phyloP scores from a whole-genome alignment of 805 yeast species.

The Pachysolen tannophilus region DNA sequence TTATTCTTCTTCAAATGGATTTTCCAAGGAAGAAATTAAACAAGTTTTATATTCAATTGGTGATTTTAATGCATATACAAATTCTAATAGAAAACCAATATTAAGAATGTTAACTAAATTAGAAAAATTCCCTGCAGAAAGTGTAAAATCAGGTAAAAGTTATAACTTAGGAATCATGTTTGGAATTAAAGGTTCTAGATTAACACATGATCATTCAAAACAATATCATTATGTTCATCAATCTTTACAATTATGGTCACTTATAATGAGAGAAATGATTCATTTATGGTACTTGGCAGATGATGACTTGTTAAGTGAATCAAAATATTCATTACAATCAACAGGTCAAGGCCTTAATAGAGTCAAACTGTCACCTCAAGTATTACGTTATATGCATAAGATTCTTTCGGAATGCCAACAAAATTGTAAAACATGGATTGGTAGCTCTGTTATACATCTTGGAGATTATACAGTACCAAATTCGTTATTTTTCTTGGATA shows the following conservation, averaged over 20 bases:
- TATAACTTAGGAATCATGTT: slow-evolving; percentile 54
- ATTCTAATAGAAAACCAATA: slow-evolving; percentile 63
- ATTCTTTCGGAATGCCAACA: slow-evolving; percentile 60
- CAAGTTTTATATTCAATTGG: slow-evolving; percentile 72
- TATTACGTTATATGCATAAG: slow-evolving; percentile 63
- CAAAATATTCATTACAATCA: slow-evolving; percentile 50
- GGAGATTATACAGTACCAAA: slow-evolving; percentile 85
- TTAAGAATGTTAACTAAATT: slow-evolving; percentile 50
- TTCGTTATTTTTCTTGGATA: slow-evolving; percentile 71
- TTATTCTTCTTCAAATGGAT: slow-evolving; percentile 33
- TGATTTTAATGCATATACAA: slow-evolving; percentile 66
- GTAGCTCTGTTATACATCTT: slow-evolving; percentile 70
- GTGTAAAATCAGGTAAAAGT: slow-evolving; percentile 29
- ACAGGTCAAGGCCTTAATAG: slow-evolving; percentile 82
- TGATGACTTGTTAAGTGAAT: slow-evolving; percentile 53
- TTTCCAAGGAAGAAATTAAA: slow-evolving; percentile 54
- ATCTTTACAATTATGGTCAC: slow-evolving; percentile 67
- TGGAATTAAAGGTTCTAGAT: slow-evolving; percentile 62
- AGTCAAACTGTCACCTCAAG: slow-evolving; percentile 63
- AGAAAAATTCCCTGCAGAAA: slow-evolving; percentile 36
- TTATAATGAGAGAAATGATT: slow-evolving; percentile 72
- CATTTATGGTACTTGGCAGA: slow-evolving; percentile 74
- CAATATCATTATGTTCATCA: slow-evolving; percentile 72
- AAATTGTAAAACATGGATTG: slow-evolving; percentile 63
- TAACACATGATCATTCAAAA: slow-evolving; percentile 65